A percentile compares a stretch with the other conserved stretches of the same genome.
These are phyloP conservation scores for Murraya paniculata DNA, from an alignment of 345 rosid species.

Conservation along the genomic window DNA sequence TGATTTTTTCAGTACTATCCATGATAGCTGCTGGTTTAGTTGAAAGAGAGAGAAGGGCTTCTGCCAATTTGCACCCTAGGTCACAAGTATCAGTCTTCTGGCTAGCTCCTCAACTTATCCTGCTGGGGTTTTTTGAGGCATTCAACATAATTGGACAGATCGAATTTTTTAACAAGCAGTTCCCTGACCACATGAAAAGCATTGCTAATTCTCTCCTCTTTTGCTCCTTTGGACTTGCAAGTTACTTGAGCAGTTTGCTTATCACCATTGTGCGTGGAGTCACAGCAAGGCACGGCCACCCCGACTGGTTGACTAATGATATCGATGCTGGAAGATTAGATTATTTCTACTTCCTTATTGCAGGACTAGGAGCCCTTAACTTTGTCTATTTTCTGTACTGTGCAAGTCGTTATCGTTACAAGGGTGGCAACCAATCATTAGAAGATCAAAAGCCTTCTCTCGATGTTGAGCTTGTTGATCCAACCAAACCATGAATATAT, in stretches of 20 bases:
- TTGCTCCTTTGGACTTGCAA: slow-evolving; percentile 35
- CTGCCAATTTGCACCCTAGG: slow-evolving; percentile 21
- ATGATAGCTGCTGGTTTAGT: slow-evolving; percentile 51
- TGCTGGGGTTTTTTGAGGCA: slow-evolving; percentile 58
- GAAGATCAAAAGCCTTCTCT: slow-evolving; percentile 5
- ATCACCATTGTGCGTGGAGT: slow-evolving; percentile 34
- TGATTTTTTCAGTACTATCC: slow-evolving; percentile 36
- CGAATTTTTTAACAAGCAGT: slow-evolving; percentile 60
- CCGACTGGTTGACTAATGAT: slow-evolving; percentile 54
- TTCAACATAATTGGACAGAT: slow-evolving; percentile 56
- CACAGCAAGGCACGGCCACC: slow-evolving; percentile 37
- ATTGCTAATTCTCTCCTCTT: slow-evolving; percentile 49
- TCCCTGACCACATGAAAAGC: slow-evolving; percentile 66
- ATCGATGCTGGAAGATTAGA: slow-evolving; percentile 53
- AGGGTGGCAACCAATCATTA: slow-evolving; percentile 13
- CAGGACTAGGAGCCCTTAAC: slow-evolving; percentile 46
- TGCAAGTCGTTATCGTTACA: slow-evolving; percentile 45
- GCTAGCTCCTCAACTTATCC: slow-evolving; percentile 59
- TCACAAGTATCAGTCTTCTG: slow-evolving; percentile 44
- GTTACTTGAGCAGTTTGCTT: slow-evolving; percentile 37
- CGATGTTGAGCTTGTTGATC: slow-evolving; percentile 19
- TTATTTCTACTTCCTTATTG: slow-evolving; percentile 51
- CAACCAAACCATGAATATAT: slow-evolving; percentile 11
- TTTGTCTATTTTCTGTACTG: slow-evolving; percentile 43
- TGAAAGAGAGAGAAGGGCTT: slow-evolving; percentile 44